phyloP scores from a whole-genome alignment of 1,284 basidiomycete genomes.

The Pseudozyma tsukubaensis region DNA sequence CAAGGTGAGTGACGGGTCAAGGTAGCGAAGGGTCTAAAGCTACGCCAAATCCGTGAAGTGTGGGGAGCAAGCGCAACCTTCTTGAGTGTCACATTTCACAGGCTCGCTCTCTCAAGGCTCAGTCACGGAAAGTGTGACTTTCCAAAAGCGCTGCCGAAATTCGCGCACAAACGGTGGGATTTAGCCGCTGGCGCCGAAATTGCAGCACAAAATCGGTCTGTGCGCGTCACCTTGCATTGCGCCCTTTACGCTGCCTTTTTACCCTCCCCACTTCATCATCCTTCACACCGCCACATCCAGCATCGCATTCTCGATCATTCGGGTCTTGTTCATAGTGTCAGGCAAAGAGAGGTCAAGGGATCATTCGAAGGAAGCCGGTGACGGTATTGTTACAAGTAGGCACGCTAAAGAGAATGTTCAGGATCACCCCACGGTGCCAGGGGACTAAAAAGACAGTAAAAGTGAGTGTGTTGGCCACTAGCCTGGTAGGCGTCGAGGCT shows the following conservation, averaged over 20 bases:
- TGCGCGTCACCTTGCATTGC: slow-evolving; percentile 34
- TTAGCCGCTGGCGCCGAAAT: not conserved
- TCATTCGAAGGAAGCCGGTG: not conserved
- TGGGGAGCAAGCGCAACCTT: slow-evolving; percentile 1
- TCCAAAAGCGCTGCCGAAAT: slow-evolving; percentile 2
- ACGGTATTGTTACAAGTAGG: slow-evolving; percentile 33
- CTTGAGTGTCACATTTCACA: slow-evolving; percentile 9
- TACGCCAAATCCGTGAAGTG: not conserved
- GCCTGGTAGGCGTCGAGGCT: too few species aligned
- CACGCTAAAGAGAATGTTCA: slow-evolving; percentile 10
- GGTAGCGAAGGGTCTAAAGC: not conserved
- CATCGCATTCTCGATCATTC: too few species aligned
- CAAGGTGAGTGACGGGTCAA: not conserved
- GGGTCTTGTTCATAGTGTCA: too few species aligned
- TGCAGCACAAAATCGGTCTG: slow-evolving; percentile 17
- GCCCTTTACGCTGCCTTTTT: slow-evolving; percentile 4
- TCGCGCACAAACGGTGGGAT: slow-evolving; percentile 3
- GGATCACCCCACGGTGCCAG: not conserved
- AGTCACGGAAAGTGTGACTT: slow-evolving; percentile 3
- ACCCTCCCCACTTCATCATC: not conserved
- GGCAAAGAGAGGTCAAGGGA: not conserved
- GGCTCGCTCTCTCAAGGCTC: not conserved
- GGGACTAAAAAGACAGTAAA: slow-evolving; percentile 5
- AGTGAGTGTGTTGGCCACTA: not conserved
- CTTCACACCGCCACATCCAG: not conserved